Evolutionary conservation across 345 rosid species (phyloP), one percentile per base, ranked within the genome.

Genomic region (Fremontodendron californicum): DNA sequence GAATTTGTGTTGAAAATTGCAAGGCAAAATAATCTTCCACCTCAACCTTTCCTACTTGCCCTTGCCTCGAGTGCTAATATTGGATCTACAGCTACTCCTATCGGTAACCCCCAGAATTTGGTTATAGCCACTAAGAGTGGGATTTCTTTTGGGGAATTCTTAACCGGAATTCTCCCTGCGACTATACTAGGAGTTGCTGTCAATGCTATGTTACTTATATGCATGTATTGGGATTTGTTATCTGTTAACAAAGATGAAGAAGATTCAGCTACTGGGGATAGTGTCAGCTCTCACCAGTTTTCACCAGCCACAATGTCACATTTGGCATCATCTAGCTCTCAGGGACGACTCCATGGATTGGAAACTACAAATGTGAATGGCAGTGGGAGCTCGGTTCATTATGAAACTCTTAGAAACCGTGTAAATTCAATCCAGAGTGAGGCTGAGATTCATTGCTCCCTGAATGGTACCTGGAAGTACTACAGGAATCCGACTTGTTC

Each of bases 61-160:
- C 84, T 93, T 54, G 98, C 98, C 57, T 89, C 96, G 0, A 90
- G 97, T 79, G 93, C 94, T 0, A 95, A 95, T 73, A 93, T 93
- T 0, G 99, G 99, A 2, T 95, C 98, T 16, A 82, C 99, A 0
- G 91, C 92, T 10, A 93, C 98, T 77, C 94, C 97, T 0, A 95
- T 93, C 67, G 98, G 99, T 52, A 95, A 95, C 68, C 98, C 97
- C 3, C 98, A 95, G 75, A 93, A 91, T 76, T 85, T 95, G 73
- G 91, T 93, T n/a, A 91, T 93, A 5, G 96, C 97, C 1, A 86
- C 90, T 52, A 84, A 88, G 73, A 89, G 93, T 75, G 81, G 78
- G 81, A 89, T 91, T 74, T 63, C 94, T 5, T 95, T 91, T 48
- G 87, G 87, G 71, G 78, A 66, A 25, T 94, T 94, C 81, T 82